A percentile compares a stretch with the other conserved stretches of the same genome.
phyloP scores from a whole-genome alignment of 2,329 filamentous ascomycete species.

The Fusarium cyanostomum region DNA sequence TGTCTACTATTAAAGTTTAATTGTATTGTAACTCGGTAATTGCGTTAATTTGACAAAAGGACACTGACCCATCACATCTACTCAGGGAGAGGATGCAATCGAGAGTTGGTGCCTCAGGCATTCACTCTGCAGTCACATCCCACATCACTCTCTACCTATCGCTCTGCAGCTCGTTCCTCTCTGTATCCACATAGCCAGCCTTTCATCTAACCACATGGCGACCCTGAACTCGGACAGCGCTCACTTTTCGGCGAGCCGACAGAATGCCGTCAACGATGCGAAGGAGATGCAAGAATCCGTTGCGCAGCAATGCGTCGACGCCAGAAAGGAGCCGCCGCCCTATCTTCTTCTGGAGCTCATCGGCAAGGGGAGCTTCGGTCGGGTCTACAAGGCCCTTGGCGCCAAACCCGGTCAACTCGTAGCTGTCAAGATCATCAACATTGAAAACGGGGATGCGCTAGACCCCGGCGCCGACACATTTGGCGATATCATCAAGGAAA shows the following conservation, averaged over 20 bases:
- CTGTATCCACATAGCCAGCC: too few relatives aligned
- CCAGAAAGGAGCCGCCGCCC: conserved; percentile 60
- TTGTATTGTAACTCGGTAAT: too few relatives aligned
- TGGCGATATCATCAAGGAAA: conserved; percentile 70
- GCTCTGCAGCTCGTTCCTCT: too few relatives aligned
- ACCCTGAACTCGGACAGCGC: background rate
- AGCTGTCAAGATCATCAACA: conserved; percentile 79
- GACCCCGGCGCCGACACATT: conserved; percentile 69
- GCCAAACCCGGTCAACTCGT: conserved; percentile 60
- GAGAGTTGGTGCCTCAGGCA: too few relatives aligned
- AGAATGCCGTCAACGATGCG: background rate
- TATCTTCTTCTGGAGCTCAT: conserved; percentile 76
- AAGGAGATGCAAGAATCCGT: background rate
- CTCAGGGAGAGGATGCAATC: too few relatives aligned
- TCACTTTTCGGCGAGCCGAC: background rate
- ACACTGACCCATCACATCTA: too few relatives aligned
- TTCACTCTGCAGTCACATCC: too few relatives aligned
- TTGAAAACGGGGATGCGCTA: conserved; percentile 74
- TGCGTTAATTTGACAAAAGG: too few relatives aligned
- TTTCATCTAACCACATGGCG: too few relatives aligned
- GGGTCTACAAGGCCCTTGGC: conserved; percentile 74
- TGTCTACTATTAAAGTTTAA: too few relatives aligned
- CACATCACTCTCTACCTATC: too few relatives aligned
- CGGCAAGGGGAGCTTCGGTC: conserved; percentile 76
- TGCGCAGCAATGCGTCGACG: background rate